These are phyloP conservation scores for Wallacemonas collosoma DNA, from an alignment of 208 protist species.

Conservation along the genomic window DNA sequence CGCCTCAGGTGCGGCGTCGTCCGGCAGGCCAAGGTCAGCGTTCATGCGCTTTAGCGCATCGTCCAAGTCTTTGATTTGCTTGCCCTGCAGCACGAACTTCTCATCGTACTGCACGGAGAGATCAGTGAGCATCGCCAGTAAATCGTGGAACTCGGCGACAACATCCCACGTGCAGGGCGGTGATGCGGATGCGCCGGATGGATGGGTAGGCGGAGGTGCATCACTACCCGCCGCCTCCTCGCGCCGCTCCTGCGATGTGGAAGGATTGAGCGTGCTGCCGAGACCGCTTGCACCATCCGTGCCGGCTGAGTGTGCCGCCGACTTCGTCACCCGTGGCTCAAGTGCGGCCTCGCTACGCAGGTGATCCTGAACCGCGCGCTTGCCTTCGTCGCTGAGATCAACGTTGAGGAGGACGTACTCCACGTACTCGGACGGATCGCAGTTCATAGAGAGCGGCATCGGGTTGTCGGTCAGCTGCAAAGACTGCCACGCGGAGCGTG, in stretches of 20 bases:
- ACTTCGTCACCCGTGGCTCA: not conserved
- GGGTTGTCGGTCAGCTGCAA: constrained; percentile 23
- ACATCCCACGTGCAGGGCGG: constrained; percentile 50
- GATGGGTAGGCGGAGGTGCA: not conserved
- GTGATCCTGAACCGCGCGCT: constrained; percentile 44
- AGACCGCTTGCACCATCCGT: not conserved
- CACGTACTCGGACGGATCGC: constrained; percentile 45
- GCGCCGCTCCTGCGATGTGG: constrained; percentile 4
- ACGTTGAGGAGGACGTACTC: constrained; percentile 39
- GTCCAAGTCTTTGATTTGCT: not conserved
- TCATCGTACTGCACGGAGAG: constrained; percentile 20
- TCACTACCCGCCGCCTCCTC: not conserved
- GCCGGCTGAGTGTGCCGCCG: not conserved
- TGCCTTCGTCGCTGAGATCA: constrained; percentile 26
- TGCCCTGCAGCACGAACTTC: constrained; percentile 17
- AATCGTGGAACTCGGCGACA: constrained; percentile 44
- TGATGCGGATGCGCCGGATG: not conserved
- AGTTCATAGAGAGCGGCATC: constrained; percentile 27
- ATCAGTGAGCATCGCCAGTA: constrained; percentile 30
- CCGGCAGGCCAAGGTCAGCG: not conserved
- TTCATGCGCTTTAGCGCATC: constrained; percentile 4
- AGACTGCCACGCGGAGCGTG: constrained; percentile 19
- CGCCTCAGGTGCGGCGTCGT: not conserved
- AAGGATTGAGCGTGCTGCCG: constrained; percentile 11
- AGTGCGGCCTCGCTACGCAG: constrained; percentile 27